Evolutionary conservation across 805 yeast species (phyloP).

Genomic region (Pichia nakasei): DNA sequence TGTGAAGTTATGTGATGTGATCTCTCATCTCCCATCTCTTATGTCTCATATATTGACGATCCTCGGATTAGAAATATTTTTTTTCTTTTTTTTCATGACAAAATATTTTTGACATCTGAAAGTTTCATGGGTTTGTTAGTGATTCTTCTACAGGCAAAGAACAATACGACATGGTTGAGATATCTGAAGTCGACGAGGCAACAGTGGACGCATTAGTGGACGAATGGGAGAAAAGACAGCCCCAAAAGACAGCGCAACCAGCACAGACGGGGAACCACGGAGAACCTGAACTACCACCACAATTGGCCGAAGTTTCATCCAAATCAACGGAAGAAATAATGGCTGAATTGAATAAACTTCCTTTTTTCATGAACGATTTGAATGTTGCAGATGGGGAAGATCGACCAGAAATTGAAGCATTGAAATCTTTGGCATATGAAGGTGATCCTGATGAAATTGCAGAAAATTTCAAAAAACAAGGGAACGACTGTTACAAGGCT

Average conservation of each 20-base stretch:
- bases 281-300: conserved; percentile 77
- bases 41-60: no score
- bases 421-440: conserved; percentile 85
- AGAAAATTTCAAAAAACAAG: conserved; percentile 81
- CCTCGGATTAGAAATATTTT: no score
- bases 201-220: conserved; percentile 15
- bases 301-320: conserved; percentile 51
- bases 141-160: no score
- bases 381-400: conserved; percentile 73
- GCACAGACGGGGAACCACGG: conserved; percentile 21
- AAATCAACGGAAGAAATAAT: conserved; percentile 71
- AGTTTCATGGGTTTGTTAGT: no score
- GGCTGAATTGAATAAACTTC: conserved; percentile 70
- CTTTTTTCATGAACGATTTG: conserved; percentile 87
- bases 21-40: no score
- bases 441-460: conserved; percentile 95
- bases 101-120: no score
- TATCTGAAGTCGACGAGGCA: conserved; percentile 19
- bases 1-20: no score
- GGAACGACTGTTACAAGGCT: conserved; percentile 73
- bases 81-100: no score
- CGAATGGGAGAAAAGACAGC: conserved; percentile 25
- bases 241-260: neutral
- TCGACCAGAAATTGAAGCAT: conserved; percentile 72
- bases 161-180: conserved; percentile 22